phyloP scores from a whole-genome alignment of 441 rosid species.

The Gossypium davidsonii region DNA sequence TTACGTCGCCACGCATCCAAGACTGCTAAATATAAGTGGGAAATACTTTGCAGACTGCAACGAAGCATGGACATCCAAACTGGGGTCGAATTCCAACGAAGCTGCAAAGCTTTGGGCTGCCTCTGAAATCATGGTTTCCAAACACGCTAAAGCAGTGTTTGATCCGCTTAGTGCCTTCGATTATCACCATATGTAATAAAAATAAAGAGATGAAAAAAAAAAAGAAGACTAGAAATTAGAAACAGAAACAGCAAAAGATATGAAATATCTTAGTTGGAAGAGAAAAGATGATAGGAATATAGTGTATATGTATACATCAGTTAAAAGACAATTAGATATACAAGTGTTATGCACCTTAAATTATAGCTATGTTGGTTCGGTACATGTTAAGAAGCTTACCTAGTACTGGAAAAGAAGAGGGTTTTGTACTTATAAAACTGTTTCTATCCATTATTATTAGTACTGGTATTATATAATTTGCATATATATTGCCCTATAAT shows the following conservation, averaged over 20 bases:
- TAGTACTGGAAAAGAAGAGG: not conserved
- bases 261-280: too few relatives aligned
- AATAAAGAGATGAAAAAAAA: too few relatives aligned
- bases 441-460: not conserved
- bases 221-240: not conserved
- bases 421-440: not conserved
- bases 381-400: not conserved
- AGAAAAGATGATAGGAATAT: not conserved
- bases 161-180: constrained; percentile 30
- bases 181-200: not conserved
- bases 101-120: constrained; percentile 71
- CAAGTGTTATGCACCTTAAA: not conserved
- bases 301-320: not conserved
- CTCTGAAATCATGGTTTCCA: constrained; percentile 66
- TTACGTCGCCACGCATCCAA: constrained; percentile 62
- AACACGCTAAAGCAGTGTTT: constrained; percentile 40
- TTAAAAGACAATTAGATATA: not conserved
- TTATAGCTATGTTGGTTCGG: not conserved
- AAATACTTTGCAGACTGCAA: constrained; percentile 80
- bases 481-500: not conserved
- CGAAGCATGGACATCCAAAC: constrained; percentile 59
- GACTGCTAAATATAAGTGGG: constrained; percentile 45
- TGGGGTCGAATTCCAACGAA: constrained; percentile 59
- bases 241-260: not conserved
- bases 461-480: not conserved